These are phyloP conservation scores for Yamadazyma friedrichii DNA, from an alignment of 1,139 yeast genomes.

Conservation along the genomic window DNA sequence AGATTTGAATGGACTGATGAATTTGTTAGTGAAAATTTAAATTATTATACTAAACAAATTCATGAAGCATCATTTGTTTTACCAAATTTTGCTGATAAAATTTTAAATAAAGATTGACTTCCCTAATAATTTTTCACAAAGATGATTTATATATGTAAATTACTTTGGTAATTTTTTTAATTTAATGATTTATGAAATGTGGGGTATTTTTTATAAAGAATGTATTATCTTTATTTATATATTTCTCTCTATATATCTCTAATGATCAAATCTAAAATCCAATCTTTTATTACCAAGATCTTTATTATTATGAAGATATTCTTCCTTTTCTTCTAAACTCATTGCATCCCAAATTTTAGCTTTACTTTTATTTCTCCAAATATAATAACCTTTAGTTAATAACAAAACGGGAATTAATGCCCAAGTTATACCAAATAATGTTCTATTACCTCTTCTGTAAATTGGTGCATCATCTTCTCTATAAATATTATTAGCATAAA, in stretches of 20 bases:
- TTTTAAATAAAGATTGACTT: conserved; percentile 25
- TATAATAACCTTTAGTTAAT: conserved; percentile 39
- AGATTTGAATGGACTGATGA: conserved; percentile 61
- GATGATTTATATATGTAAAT: neutral
- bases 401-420: conserved; percentile 20
- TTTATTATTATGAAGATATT: conserved; percentile 40
- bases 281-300: conserved; percentile 57
- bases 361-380: conserved; percentile 44
- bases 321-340: conserved; percentile 45
- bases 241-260: neutral
- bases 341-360: conserved; percentile 46
- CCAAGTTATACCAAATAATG: conserved; percentile 18
- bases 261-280: conserved; percentile 44
- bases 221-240: neutral
- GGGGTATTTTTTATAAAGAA: neutral
- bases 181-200: neutral
- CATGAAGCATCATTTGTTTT: conserved; percentile 85
- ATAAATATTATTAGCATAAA: conserved; percentile 55
- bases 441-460: conserved; percentile 53
- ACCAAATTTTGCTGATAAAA: conserved; percentile 77
- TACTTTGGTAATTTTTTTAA: neutral
- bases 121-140: conserved; percentile 1
- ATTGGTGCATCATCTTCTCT: conserved; percentile 55
- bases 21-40: conserved; percentile 63
- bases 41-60: conserved; percentile 74